Evolutionary conservation across 139 green algal species (phyloP).

Genomic region (Desmodesmus armatus): DNA sequence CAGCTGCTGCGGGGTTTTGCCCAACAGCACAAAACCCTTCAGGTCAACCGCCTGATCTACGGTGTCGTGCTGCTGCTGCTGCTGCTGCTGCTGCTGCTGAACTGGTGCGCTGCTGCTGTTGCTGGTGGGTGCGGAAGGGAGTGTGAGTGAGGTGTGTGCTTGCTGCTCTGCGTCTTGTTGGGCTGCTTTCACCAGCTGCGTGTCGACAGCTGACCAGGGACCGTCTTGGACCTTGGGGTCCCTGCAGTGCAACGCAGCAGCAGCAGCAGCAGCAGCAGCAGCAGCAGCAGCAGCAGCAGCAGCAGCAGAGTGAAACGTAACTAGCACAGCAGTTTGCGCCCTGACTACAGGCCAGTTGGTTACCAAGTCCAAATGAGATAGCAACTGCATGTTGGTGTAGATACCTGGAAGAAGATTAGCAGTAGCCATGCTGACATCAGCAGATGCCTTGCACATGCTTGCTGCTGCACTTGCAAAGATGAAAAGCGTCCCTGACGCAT

Average conservation of each 20-base stretch:
- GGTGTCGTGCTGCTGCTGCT: slow-evolving; percentile 9
- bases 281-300: neutral
- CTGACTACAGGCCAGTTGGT: neutral
- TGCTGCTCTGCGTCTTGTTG: neutral
- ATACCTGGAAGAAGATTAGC: neutral
- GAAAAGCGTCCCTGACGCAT: too few species aligned
- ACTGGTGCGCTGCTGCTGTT: neutral
- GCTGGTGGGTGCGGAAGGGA: too few species aligned
- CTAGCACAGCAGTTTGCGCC: neutral
- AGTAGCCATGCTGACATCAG: neutral
- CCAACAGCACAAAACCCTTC: slow-evolving; percentile 10
- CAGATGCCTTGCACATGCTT: neutral
- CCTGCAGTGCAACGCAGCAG: neutral
- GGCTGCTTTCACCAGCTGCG: neutral
- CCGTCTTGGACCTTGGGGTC: neutral
- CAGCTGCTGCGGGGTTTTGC: slow-evolving; percentile 57
- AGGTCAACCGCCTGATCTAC: neutral
- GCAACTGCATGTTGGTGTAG: neutral
- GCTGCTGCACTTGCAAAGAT: neutral
- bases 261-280: neutral
- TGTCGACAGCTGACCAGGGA: neutral
- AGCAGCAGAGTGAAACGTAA: neutral
- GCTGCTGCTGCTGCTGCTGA: slow-evolving; percentile 14
- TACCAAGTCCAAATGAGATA: neutral
- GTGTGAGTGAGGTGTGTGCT: too few species aligned